A percentile compares a stretch with the other conserved stretches of the same genome.
These are phyloP conservation scores for Vaccinium myrtillus DNA, from an alignment of 148 eudicot species.

Conservation along the genomic window DNA sequence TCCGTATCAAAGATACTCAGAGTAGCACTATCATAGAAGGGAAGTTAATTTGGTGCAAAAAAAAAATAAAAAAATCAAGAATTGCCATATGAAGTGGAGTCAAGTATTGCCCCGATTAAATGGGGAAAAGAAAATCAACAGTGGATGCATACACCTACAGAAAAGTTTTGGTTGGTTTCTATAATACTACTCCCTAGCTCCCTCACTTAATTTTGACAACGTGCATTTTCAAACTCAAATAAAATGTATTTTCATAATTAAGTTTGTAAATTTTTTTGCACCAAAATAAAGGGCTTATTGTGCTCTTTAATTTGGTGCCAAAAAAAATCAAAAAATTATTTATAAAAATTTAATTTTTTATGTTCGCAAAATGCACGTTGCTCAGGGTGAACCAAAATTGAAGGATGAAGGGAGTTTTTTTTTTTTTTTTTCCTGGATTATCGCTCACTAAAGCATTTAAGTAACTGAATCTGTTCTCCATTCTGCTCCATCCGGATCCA, in stretches of 20 bases:
- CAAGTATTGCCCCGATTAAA: background rate
- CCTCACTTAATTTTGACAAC: too few species aligned
- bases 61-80: background rate
- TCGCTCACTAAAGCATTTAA: constrained; percentile 2
- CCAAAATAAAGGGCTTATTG: too few species aligned
- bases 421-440: background rate
- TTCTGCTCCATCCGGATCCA: background rate
- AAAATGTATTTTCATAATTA: too few species aligned
- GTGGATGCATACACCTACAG: background rate
- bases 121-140: background rate
- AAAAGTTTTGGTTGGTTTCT: background rate
- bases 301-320: too few species aligned
- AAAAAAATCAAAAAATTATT: too few species aligned
- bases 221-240: too few species aligned
- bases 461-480: background rate
- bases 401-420: too few species aligned
- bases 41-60: background rate
- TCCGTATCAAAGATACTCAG: background rate
- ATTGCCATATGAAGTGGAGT: background rate
- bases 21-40: background rate
- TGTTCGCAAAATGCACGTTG: too few species aligned
- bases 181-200: background rate
- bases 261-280: too few species aligned
- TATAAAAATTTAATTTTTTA: too few species aligned
- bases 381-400: too few species aligned